Evolutionary conservation across 176 grass and related monocot species (phyloP), one percentile per base, ranked within the genome.

Genomic region (Echinochloa phyllopogon): DNA sequence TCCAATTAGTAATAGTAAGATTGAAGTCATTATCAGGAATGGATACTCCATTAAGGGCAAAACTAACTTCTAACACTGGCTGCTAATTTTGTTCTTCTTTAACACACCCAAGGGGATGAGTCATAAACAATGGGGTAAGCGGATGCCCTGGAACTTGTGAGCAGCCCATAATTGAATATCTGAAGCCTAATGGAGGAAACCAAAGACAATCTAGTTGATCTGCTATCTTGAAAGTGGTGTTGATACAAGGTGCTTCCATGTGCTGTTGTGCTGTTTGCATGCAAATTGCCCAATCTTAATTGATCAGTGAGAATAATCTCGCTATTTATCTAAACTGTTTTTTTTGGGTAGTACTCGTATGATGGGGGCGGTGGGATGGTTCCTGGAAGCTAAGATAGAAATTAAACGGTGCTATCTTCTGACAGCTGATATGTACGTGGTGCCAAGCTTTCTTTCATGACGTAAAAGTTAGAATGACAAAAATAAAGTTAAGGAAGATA

Each of bases 121-220:
- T 57, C 73, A 53, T 76, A 76, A 76, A 76, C 73, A 57, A 57
- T 57, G 51, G 36, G 48, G 29, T 4, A 36, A 33, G 29, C 29
- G 29, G 48, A 74, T 86, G 72, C 78, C 40, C 18, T 64, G 38
- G 40, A 82, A 82, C 55, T 63, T 41, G 45, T 12, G 39, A 65
- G 47, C 48, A 66, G 2, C 10, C 65, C 20, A 71, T 64, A 51
- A 38, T 65, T 41, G 47, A 76, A 82, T 63, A 48, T 71, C 65
- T 42, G 40, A 14, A 41, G 18, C 21, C 27, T 72, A 71, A 82
- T 77, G 13, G 78, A 65, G 53, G 72, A 55, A 86, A 89, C 77
- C 47, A 90, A 89, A 82, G 83, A 90, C 78, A n/a, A 55, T n/a
- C 61, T 61, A 48, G 18, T 44, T 33, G 70, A 69, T 76, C 74